Percentiles rank a stretch among this genome's conserved stretches.
Conservation (phyloP, 1,139 yeast species). For the Torulaspora pretoriensis region DNA sequence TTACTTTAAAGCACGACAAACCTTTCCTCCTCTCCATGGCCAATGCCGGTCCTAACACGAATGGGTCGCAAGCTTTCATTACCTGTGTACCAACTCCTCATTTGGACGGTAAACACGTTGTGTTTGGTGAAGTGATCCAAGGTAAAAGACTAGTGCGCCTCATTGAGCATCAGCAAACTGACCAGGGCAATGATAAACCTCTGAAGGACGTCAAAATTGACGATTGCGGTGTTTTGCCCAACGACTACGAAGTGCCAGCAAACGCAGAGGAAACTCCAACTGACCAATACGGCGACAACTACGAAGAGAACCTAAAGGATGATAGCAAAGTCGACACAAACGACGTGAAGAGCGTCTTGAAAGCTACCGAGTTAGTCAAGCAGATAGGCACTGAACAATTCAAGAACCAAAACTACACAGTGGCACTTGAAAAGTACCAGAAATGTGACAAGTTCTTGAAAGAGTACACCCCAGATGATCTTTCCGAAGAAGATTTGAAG, state of each 20-base stretch:
- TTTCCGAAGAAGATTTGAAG: conserved; percentile 49
- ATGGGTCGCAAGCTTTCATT: conserved; percentile 92
- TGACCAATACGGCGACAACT: conserved; percentile 82
- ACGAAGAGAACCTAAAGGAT: conserved; percentile 73
- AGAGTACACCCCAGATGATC: conserved; percentile 72
- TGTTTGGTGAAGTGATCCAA: conserved; percentile 81
- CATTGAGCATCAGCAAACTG: conserved; percentile 65
- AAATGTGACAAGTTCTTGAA: conserved; percentile 66
- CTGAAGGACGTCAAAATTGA: conserved; percentile 58
- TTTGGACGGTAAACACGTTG: conserved; percentile 92
- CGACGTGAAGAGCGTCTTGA: conserved; percentile 59
- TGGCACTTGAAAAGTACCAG: conserved; percentile 61
- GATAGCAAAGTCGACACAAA: conserved; percentile 61
- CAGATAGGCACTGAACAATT: conserved; percentile 72
- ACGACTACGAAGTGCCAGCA: conserved; percentile 46
- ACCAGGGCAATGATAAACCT: conserved; percentile 60
- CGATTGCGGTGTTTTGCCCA: conserved; percentile 75
- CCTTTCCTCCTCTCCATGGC: conserved; percentile 96
- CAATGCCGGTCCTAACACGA: conserved; percentile 90
- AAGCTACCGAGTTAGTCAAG: conserved; percentile 65
- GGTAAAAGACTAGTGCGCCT: conserved; percentile 80
- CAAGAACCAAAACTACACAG: conserved; percentile 55
- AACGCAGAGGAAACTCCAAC: conserved; percentile 42
- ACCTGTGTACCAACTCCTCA: conserved; percentile 83
- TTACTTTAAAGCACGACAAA: conserved; percentile 65